Evolutionary conservation across 1,139 yeast species (phyloP), one percentile per base, ranked within the genome.

Genomic region (Suhomyces ambrosiae): DNA sequence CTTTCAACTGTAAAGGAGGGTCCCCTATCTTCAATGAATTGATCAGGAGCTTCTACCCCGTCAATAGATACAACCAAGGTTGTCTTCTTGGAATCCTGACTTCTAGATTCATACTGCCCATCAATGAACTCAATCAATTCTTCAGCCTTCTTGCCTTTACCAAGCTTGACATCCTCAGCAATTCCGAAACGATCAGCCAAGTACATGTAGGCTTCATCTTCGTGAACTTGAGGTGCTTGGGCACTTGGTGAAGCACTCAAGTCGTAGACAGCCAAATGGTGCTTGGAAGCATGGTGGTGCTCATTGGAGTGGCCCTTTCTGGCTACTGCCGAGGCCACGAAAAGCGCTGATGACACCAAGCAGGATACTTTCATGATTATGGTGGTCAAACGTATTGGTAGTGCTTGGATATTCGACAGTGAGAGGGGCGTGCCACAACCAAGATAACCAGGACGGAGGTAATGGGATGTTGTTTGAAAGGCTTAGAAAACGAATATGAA

Each of bases 151-250:
- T 37, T 16, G 17, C 49, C 50, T 28, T 58, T 56, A 18, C 67
- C 68, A 32, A 69, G 50, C 25, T 56, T 51, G 42, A 64, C 63
- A 41, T 53, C 56, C 26, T 59, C 61, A 14, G 71, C 61, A 17
- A 66, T 58, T 14, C 64, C 71, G 40, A 71, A 57, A 44, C 62
- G 65, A 43, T 74, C 79, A 25, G 75, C 69, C 43, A 74, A 62
- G 47, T 69, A 38, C 9, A 53, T 44, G 25, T 56, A 47, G 5
- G 61, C 62, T 22, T 56, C 56, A n/a, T 55, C 40, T 21, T 41
- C 45, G 10, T 48, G 42, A 15, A 53, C 44, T 1, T 30, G 27
- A n/a, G 47, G 43, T 19, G 28, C 42, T 12, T 32, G 23, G 12
- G 37, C 23, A 15, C 41, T 40, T 23, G 40, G 40, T 7, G 41